Evolutionary conservation across 225 moss, liverwort and hornwort species (phyloP).

Genomic region (Ulota crispa): DNA sequence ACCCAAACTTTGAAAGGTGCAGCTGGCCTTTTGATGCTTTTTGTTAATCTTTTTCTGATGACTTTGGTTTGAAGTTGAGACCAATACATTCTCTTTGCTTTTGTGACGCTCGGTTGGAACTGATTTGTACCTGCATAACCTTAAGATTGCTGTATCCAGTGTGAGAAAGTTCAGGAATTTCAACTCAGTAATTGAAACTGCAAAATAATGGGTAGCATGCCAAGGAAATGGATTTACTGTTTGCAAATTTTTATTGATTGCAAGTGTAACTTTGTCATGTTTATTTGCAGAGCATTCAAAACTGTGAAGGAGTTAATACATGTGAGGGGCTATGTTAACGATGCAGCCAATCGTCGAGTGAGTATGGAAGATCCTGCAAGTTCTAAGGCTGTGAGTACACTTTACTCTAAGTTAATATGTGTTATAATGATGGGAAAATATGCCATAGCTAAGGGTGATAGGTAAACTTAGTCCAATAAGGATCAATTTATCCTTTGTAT

Average conservation of each 20-base stretch:
- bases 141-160: conserved; percentile 1
- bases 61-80: background rate
- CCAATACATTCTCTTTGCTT: background rate
- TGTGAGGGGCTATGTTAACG: conserved; percentile 54
- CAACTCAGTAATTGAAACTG: conserved; percentile 13
- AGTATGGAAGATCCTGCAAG: conserved; percentile 63
- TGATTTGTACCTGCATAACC: conserved; percentile 1
- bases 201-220: conserved; percentile 12
- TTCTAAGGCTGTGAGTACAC: conserved; percentile 59
- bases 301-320: conserved; percentile 67
- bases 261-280: conserved; percentile 8
- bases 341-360: conserved; percentile 62
- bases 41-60: background rate
- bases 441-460: background rate
- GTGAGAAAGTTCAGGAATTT: background rate
- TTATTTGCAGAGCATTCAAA: conserved; percentile 62
- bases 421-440: background rate
- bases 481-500: background rate
- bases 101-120: conserved; percentile 1
- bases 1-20: conserved; percentile 74
- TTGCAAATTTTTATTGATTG: background rate
- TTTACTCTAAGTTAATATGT: background rate
- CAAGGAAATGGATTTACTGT: background rate
- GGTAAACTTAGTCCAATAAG: background rate
- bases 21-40: conserved; percentile 10